Conservation (phyloP, 352 stramenopile species). For the Globisporangium okanoganense region DNA sequence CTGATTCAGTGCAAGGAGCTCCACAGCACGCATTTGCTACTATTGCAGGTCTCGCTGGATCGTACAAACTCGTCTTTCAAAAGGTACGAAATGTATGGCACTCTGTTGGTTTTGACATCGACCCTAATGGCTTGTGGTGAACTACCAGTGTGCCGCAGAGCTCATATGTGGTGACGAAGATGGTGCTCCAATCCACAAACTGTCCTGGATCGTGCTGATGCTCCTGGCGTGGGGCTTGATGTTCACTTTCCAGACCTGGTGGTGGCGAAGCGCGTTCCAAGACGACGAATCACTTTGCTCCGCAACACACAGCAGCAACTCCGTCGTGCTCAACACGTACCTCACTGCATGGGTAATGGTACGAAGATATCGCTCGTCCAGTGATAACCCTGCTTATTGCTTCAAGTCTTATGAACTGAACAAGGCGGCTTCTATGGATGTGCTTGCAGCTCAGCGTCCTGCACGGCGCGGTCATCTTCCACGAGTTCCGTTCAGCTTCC, state of each 20-base stretch:
- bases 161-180: not conserved
- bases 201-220: slow-evolving; percentile 14
- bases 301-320: not conserved
- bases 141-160: slow-evolving; percentile 17
- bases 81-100: slow-evolving; percentile 22
- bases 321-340: slow-evolving; percentile 12
- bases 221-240: slow-evolving; percentile 19
- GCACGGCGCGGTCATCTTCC: slow-evolving; percentile 20
- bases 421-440: not conserved
- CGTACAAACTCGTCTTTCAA: slow-evolving; percentile 24
- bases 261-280: slow-evolving; percentile 11
- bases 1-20: not conserved
- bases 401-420: not conserved
- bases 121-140: not conserved
- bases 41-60: slow-evolving; percentile 22
- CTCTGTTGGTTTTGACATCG: not conserved
- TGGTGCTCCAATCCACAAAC: not conserved
- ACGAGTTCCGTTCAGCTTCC: slow-evolving; percentile 8
- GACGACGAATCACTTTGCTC: not conserved
- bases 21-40: slow-evolving; percentile 18
- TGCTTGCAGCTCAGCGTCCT: slow-evolving; percentile 12
- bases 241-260: slow-evolving; percentile 15
- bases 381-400: not conserved
- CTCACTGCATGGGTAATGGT: slow-evolving; percentile 17
- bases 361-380: not conserved